Conservation (phyloP, 2,329 filamentous ascomycete species). For the Byssochlamys sp. region DNA sequence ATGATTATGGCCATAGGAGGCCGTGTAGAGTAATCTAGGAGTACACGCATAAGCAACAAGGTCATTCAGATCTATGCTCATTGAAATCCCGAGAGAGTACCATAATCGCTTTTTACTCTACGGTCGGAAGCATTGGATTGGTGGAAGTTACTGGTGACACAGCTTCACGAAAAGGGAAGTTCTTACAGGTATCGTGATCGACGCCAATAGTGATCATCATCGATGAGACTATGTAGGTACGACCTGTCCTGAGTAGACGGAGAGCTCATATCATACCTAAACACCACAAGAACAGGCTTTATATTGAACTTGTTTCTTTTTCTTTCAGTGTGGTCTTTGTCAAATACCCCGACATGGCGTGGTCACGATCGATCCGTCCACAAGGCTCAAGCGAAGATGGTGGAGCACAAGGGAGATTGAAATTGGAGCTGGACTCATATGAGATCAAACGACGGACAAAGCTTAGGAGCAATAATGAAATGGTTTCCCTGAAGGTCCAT, state of each 20-base stretch:
- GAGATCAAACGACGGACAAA: not conserved
- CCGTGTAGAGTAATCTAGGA: too few species aligned
- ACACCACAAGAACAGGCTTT: not conserved
- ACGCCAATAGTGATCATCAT: not conserved
- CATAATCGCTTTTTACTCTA: too few species aligned
- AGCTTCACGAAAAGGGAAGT: not conserved
- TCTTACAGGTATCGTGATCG: not conserved
- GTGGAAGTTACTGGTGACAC: not conserved
- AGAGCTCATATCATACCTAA: not conserved
- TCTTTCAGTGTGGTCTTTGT: too few species aligned
- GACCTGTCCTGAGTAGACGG: not conserved
- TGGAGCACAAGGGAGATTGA: not conserved
- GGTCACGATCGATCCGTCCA: not conserved
- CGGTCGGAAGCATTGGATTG: not conserved
- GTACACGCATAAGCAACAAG: too few species aligned
- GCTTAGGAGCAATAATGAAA: not conserved
- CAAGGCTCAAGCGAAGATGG: not conserved
- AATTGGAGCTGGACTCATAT: not conserved
- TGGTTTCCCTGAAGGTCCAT: not conserved
- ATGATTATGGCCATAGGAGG: too few species aligned
- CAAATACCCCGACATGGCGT: too few species aligned
- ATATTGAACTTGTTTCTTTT: too few species aligned
- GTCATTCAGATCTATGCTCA: too few species aligned
- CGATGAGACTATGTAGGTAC: not conserved
- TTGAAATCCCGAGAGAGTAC: too few species aligned